phyloP scores from a whole-genome alignment of 345 rosid species.

The Eucalyptus polybractea region DNA sequence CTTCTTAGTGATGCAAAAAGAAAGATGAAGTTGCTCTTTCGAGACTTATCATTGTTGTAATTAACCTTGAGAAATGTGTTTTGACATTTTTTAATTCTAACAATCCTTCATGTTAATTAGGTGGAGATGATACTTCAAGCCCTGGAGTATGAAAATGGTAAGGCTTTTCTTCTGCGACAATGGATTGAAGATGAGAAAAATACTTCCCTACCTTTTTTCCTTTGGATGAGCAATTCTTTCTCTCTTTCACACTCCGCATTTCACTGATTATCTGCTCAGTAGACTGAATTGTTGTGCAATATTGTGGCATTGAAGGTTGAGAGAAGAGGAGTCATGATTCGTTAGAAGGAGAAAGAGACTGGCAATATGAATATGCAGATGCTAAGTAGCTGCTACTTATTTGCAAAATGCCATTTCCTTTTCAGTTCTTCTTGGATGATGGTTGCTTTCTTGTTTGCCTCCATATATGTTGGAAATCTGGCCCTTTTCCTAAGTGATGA shows the following conservation, averaged over 20 bases:
- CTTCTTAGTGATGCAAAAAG: neutral
- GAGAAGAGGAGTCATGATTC: neutral
- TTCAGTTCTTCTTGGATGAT: neutral
- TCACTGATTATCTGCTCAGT: neutral
- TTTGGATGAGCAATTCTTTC: neutral
- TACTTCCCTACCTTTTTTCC: neutral
- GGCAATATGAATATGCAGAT: neutral
- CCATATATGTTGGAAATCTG: neutral
- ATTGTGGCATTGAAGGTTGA: neutral
- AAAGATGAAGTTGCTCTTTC: neutral
- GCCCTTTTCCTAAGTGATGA: neutral
- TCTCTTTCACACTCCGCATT: neutral
- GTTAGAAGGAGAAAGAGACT: neutral
- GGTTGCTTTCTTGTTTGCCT: neutral
- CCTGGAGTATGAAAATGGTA: conserved; percentile 85
- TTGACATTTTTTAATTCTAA: neutral
- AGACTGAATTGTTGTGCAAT: neutral
- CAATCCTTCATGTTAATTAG: conserved; percentile 5
- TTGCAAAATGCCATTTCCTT: neutral
- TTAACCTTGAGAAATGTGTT: neutral
- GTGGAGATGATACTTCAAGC: conserved; percentile 99
- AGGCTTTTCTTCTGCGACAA: neutral
- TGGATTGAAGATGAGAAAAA: neutral
- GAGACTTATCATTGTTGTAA: neutral
- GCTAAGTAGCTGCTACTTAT: neutral